Evolutionary conservation across 345 rosid species (phyloP), one percentile per base, ranked within the genome.

Genomic region (Toxicodendron radicans): DNA sequence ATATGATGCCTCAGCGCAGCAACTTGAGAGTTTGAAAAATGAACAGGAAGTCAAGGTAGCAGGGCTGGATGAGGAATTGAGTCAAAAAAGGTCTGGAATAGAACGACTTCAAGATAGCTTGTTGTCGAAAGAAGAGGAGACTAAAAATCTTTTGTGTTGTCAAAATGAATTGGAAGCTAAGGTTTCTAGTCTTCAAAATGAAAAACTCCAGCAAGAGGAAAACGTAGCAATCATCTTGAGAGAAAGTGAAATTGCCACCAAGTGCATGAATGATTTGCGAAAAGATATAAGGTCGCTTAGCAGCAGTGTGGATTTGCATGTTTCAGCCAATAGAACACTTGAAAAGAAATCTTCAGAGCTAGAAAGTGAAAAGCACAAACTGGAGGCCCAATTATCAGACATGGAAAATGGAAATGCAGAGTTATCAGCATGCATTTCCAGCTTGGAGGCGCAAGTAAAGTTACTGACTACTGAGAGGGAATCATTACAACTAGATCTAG

Each of bases 81-180:
- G 21, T 52, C 74, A 77, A 23, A 75, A 68, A 11, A 64, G 76
- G 65, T 49, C 41, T 35, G 41, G n/a, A 77, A 74, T 78, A 24
- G 74, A 70, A 65, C 79, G 76, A 76, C 80, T 87, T 14, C 73
- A 83, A 73, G 83, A 73, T 68, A 51, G n/a, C 46, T 58, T 84
- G 46, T 69, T 32, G 64, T 80, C 72, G 43, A 87, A 84, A 72
- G 84, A 85, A 73, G 81, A 79, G 63, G 85, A 87, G 70, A 83
- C 68, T 16, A 59, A 21, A 17, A 75, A 76, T 54, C 85, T 87
- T 64, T 72, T 49, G 53, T 54, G 10, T 57, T 24, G 66, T 51
- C 67, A 72, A 35, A 59, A 27, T 46, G 79, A 76, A 74, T 59
- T 80, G 18, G 81, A 86, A 80, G 82, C 78, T 32, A 67, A 68